phyloP scores from a whole-genome alignment of 1,284 basidiomycete species.

The Anthracocystis walkeri region DNA sequence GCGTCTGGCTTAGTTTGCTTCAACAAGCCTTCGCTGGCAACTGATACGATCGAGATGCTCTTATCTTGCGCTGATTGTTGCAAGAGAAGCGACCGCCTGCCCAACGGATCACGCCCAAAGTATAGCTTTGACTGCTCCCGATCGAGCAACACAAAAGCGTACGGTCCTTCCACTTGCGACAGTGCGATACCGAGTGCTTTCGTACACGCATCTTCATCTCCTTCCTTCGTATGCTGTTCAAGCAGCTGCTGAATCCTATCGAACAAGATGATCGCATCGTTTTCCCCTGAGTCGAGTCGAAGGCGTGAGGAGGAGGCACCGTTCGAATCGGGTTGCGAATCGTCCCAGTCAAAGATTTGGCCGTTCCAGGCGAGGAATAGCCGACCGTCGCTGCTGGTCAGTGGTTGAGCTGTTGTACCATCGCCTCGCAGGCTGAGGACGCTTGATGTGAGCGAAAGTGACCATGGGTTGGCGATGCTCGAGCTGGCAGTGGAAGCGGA shows the following conservation, averaged over 20 bases:
- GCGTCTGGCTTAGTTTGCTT: conserved; percentile 67
- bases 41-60: conserved; percentile 77
- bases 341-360: conserved; percentile 58
- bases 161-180: conserved; percentile 60
- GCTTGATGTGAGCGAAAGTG: conserved; percentile 29
- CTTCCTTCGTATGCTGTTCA: background rate
- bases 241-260: conserved; percentile 29
- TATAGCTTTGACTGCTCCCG: conserved; percentile 72
- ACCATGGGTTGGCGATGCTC: conserved; percentile 9
- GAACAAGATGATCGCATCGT: conserved; percentile 55
- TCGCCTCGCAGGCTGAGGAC: conserved; percentile 63
- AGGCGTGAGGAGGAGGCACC: conserved; percentile 12
- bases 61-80: conserved; percentile 73
- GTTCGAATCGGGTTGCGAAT: background rate
- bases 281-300: conserved; percentile 31
- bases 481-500: background rate
- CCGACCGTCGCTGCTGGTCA: conserved; percentile 18
- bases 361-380: conserved; percentile 64
- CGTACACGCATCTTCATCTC: background rate
- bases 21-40: conserved; percentile 74
- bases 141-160: conserved; percentile 63
- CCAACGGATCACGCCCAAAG: conserved; percentile 89
- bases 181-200: conserved; percentile 18
- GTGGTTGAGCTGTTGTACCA: conserved; percentile 52
- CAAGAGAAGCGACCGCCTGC: conserved; percentile 86